A percentile compares a stretch with the other conserved stretches of the same genome.
phyloP scores from a whole-genome alignment of 2,329 filamentous ascomycete species.

The Penicillium vulpinum region DNA sequence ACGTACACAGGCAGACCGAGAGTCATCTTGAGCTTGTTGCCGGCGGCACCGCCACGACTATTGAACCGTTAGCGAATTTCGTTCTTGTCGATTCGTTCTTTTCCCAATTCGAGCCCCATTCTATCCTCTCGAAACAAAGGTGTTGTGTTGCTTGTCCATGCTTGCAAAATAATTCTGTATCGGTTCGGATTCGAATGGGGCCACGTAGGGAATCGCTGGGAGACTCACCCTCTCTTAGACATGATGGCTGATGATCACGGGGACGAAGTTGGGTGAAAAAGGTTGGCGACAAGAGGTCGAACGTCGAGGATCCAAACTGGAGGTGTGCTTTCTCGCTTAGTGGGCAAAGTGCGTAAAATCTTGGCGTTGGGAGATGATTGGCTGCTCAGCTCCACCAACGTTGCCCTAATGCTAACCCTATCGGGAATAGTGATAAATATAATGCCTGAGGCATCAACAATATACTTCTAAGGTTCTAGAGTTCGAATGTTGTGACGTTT shows the following conservation, averaged over 20 bases:
- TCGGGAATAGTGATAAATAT: slow-evolving; percentile 12
- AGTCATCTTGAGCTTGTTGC: slow-evolving; percentile 99
- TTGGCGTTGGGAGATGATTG: slow-evolving; percentile 38
- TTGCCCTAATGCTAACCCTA: slow-evolving; percentile 43
- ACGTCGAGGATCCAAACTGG: slow-evolving; percentile 28
- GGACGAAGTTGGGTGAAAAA: slow-evolving; percentile 40
- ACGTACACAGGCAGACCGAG: slow-evolving; percentile 99
- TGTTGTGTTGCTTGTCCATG: slow-evolving; percentile 7
- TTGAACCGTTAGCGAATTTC: slow-evolving; percentile 25
- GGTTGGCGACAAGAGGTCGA: slow-evolving; percentile 34
- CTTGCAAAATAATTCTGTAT: slow-evolving; percentile 11
- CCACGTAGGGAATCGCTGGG: slow-evolving; percentile 14
- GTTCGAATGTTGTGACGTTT: not conserved
- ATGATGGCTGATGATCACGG: slow-evolving; percentile 48
- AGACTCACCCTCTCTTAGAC: slow-evolving; percentile 54
- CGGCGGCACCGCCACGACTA: slow-evolving; percentile 81
- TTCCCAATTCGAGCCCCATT: slow-evolving; percentile 5
- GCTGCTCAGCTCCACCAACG: slow-evolving; percentile 10
- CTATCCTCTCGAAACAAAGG: slow-evolving; percentile 9
- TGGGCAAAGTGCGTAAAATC: slow-evolving; percentile 46
- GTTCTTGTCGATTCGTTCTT: slow-evolving; percentile 7
- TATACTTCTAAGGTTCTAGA: slow-evolving; percentile 1
- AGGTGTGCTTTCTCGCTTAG: slow-evolving; percentile 46
- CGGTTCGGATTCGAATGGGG: slow-evolving; percentile 17
- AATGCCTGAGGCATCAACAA: slow-evolving; percentile 6